Base-by-base conservation (phyloP, 2,329 filamentous ascomycete genomes). In the Stagonosporopsis chrysanthemi region DNA sequence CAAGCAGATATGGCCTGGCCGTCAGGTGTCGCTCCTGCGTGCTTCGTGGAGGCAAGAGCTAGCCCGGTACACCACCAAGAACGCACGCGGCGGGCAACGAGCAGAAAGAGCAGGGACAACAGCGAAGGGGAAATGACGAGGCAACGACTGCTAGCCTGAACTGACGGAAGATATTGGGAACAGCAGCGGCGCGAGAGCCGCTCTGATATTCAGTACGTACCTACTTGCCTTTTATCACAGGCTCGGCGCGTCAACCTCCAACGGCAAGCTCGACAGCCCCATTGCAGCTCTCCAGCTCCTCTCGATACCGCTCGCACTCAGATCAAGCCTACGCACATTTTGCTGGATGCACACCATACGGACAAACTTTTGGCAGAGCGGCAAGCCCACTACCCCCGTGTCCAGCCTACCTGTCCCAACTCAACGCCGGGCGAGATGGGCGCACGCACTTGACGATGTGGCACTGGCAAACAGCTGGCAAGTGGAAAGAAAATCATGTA, bases 391-490 rank as follows among this genome's bases (percentile, higher is more conserved):
- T 15, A 6, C 26, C 17, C n/a, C 29, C 33, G 11, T 28, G 24
- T 28, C 48, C 19, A 6, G 8, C 14, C 15, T 29, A 17, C 28
- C 23, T 24, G 17, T 36, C 38, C 17, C 43, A 29, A 33, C 14
- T 22, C 44, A 22, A 17, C 11, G 17, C 33, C 15, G 24, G 15
- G 26, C 33, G 14, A 52, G 26, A n/a, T 24, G n/a, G 19, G 26
- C 44, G 43, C 54, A 48, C 39, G 5, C 54, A 44, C 54, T 49
- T 31, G 39, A 48, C 48, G 48, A 44, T 40, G 33, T 47, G 43
- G 49, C 54, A 40, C 48, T 43, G 33, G 38, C 39, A 41, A 44
- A 49, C 39, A 24, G n/a, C 48, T 48, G 29, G 41, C 43, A 41
- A 29, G 40, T 43, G 36, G 36, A 49, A 47, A 43, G 17, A 24